Base-by-base conservation (phyloP, 192 early-diverging fungal genomes). In the Lobosporangium transversale region DNA sequence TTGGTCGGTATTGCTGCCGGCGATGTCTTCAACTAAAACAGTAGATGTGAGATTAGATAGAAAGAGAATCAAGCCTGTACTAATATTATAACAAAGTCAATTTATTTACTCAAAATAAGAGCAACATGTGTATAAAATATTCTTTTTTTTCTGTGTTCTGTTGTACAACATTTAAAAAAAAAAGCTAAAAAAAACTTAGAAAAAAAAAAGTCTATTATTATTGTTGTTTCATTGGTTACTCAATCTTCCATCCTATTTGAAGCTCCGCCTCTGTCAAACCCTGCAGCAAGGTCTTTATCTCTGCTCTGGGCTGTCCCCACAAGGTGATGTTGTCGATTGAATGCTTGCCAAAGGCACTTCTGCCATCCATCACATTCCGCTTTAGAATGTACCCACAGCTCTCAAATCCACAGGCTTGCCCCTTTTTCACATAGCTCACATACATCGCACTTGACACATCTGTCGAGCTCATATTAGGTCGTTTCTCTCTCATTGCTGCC, bases 1-100 rank as follows among this genome's bases (percentile, higher is more conserved):
- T 79, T 90, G 53, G 70, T 83, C 67, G 80, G 80, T 67, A 70
- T 71, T 45, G 69, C 69, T 31, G 53, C 69, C 30, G 69, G 69
- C 27, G 69, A 71, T 63, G 60, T 71, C 48, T 71, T 71, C 48
- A 71, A 71, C 69, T 71, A 70, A 63, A 50, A 2, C 10, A 9
- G 15, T 45, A 58, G 8, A 42, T 14, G 14, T 40, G 37, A 40
- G 37, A 14, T 10, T 40, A 40, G 37, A 40, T 7, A 14, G 37
- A 40, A 40, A 40, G 37, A 40, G 37, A 40, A n/a, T n/a, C n/a
- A n/a, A n/a, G n/a, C n/a, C n/a, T n/a, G n/a, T n/a, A n/a, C n/a
- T n/a, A n/a, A n/a, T n/a, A n/a, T n/a, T n/a, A n/a, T n/a, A n/a
- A n/a, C n/a, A n/a, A n/a, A n/a, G n/a, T n/a, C n/a, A n/a, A n/a